phyloP scores from a whole-genome alignment of 148 eudicot genomes.

The Chenopodium album region DNA sequence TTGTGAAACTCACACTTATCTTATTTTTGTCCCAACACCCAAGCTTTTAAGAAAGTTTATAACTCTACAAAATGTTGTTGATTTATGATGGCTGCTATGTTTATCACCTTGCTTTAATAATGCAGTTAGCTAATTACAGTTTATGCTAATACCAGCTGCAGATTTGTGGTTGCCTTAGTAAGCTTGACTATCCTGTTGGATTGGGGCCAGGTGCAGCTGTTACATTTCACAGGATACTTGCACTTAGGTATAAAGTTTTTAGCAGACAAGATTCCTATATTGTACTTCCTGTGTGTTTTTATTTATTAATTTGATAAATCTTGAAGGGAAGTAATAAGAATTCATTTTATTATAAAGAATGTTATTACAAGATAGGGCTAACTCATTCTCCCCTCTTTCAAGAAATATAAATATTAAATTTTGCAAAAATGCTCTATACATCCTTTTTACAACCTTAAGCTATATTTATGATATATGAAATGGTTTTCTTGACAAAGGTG shows the following conservation, averaged over 20 bases:
- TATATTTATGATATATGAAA: too few relatives aligned
- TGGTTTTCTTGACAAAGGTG: too few relatives aligned
- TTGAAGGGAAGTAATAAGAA: background rate
- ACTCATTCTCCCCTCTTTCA: background rate
- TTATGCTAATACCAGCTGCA: slow-evolving; percentile 45
- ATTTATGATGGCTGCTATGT: background rate
- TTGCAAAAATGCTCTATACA: too few relatives aligned
- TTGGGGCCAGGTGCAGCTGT: slow-evolving; percentile 69
- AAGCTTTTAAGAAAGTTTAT: background rate
- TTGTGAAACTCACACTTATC: background rate
- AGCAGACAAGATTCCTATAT: background rate
- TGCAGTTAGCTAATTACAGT: slow-evolving; percentile 21
- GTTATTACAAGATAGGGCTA: background rate
- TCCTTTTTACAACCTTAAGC: too few relatives aligned
- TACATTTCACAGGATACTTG: slow-evolving; percentile 70
- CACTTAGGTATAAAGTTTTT: slow-evolving; percentile 42
- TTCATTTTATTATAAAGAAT: background rate
- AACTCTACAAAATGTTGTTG: background rate
- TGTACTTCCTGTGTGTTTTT: background rate
- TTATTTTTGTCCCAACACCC: background rate
- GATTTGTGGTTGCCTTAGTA: slow-evolving; percentile 47
- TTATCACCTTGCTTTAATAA: background rate
- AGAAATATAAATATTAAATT: background rate
- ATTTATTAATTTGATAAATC: background rate
- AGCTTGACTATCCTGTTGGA: slow-evolving; percentile 62